Percentiles rank a stretch among this genome's conserved stretches.
These are phyloP conservation scores for Aspergillus niger DNA, from an alignment of 2,329 filamentous ascomycete genomes.

Conservation along the genomic window DNA sequence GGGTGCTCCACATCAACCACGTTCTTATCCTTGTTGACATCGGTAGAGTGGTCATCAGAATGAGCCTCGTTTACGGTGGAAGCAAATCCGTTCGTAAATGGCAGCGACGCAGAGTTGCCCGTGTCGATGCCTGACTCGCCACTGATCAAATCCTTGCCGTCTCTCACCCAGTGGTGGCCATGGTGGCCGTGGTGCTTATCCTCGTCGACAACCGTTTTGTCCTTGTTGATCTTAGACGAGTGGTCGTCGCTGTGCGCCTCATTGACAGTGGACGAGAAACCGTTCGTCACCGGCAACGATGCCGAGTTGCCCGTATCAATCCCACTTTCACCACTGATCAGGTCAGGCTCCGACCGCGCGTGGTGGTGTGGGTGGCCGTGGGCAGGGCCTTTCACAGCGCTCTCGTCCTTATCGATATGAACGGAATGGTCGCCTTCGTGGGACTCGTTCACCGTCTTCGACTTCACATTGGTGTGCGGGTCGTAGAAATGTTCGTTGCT, in stretches of 20 bases:
- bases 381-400: not conserved
- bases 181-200: not conserved
- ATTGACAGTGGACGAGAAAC: not conserved
- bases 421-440: conserved; percentile 7
- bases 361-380: conserved; percentile 8
- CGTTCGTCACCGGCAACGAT: not conserved
- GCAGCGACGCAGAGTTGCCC: conserved; percentile 13
- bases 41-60: conserved; percentile 22
- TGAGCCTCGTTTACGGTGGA: not conserved
- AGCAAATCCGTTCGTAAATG: not conserved
- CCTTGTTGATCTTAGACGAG: conserved; percentile 23
- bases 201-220: not conserved
- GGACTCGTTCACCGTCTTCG: not conserved
- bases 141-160: conserved; percentile 11
- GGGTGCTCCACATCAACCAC: not conserved
- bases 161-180: not conserved
- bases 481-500: not conserved
- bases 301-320: conserved; percentile 19
- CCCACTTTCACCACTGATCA: conserved; percentile 20
- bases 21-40: conserved; percentile 18
- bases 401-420: conserved; percentile 2
- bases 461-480: not conserved
- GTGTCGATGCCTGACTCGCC: conserved; percentile 23
- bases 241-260: conserved; percentile 17
- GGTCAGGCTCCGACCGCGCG: conserved; percentile 15